Conservation (phyloP, 257 asterid genomes). For the Dorcoceras hygrometricum region DNA sequence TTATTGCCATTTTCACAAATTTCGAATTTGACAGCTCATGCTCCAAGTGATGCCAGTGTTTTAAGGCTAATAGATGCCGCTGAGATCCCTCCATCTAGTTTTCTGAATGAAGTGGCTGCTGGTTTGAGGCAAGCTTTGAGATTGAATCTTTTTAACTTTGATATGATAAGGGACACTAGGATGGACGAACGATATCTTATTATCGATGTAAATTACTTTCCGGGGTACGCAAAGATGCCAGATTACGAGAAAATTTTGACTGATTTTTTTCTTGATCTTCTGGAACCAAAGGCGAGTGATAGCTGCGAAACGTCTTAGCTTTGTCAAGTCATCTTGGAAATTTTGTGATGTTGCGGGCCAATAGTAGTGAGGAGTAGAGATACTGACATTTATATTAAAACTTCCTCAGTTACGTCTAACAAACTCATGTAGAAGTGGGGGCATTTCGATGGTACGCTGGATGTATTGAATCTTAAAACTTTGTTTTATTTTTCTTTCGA, state of each 20-base stretch:
- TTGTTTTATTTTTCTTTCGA: no score
- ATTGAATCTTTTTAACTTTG: conserved; percentile 76
- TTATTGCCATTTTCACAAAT: conserved; percentile 64
- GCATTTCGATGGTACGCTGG: background rate
- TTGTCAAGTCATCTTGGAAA: background rate
- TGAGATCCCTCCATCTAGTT: conserved; percentile 51
- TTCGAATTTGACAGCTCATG: conserved; percentile 49
- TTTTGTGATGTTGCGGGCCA: background rate
- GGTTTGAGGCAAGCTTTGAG: conserved; percentile 54
- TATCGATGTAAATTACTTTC: conserved; percentile 84
- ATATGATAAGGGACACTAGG: conserved; percentile 62
- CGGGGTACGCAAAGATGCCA: conserved; percentile 82
- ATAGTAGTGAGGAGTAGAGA: background rate
- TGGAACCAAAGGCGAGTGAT: conserved; percentile 31
- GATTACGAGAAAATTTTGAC: conserved; percentile 55
- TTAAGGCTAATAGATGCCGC: conserved; percentile 42
- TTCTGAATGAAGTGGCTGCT: conserved; percentile 54
- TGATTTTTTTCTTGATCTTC: conserved; percentile 62
- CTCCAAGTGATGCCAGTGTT: conserved; percentile 34
- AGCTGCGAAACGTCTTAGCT: background rate
- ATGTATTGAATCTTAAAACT: background rate
- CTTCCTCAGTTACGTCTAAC: background rate
- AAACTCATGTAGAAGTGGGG: background rate
- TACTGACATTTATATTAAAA: background rate
- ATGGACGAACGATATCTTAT: conserved; percentile 53